Conservation (phyloP, 139 green algal species). For the Chlorella sp. region DNA sequence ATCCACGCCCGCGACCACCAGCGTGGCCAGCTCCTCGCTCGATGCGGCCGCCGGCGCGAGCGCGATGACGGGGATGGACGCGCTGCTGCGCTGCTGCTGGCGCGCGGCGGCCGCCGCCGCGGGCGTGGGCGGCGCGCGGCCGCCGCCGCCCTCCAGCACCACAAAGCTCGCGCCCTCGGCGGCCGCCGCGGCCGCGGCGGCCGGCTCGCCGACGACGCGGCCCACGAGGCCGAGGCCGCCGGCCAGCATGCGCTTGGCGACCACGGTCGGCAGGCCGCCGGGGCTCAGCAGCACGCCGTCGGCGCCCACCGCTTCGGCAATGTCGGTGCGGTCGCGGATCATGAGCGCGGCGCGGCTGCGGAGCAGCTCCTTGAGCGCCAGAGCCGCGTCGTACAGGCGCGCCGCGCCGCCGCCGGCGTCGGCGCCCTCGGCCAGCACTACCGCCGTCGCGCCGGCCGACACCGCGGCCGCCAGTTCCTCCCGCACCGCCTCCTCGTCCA, state of each 20-base stretch:
- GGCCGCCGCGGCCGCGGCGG: constrained; percentile 60
- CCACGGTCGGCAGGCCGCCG: constrained; percentile 81
- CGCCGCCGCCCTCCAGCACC: constrained; percentile 47
- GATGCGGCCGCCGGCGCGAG: constrained; percentile 11
- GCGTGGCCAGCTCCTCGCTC: background rate
- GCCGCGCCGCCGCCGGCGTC: constrained; percentile 37
- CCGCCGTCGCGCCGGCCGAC: constrained; percentile 62
- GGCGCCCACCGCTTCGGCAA: constrained; percentile 79
- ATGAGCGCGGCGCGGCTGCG: constrained; percentile 79
- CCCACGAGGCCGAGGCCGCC: constrained; percentile 64
- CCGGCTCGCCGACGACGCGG: constrained; percentile 43
- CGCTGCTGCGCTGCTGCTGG: constrained; percentile 62
- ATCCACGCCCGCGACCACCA: constrained; percentile 40
- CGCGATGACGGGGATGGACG: constrained; percentile 55
- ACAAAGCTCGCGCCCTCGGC: constrained; percentile 82
- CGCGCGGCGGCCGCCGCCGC: constrained; percentile 34
- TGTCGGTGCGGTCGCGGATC: constrained; percentile 85
- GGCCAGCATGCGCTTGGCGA: constrained; percentile 80
- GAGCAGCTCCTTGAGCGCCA: constrained; percentile 69
- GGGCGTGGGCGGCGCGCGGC: constrained; percentile 7
- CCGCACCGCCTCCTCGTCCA: constrained; percentile 25
- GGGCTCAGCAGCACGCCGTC: constrained; percentile 86
- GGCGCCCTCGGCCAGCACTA: constrained; percentile 57
- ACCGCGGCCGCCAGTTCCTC: constrained; percentile 42
- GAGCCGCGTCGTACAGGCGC: constrained; percentile 88